Percentiles rank a stretch among this genome's conserved stretches.
phyloP scores from a whole-genome alignment of 129 eudicot genomes.

The Mikania micrantha region DNA sequence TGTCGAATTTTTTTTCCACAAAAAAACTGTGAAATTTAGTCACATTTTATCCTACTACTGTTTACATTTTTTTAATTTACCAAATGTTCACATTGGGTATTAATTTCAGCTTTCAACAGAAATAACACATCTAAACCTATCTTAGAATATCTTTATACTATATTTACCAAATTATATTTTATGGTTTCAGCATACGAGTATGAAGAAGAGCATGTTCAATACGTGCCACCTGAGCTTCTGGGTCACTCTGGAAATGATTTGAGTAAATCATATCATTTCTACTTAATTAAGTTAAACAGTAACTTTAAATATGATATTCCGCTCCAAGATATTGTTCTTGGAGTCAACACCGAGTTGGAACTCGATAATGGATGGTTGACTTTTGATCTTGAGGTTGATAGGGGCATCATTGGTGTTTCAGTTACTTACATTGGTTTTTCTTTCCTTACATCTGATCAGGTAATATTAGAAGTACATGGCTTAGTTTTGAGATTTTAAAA shows the following conservation, averaged over 20 bases:
- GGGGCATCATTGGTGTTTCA: slow-evolving; percentile 34
- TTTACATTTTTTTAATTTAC: background rate
- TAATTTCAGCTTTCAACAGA: background rate
- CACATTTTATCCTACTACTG: background rate
- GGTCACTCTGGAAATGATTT: slow-evolving; percentile 20
- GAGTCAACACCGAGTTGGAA: slow-evolving; percentile 34
- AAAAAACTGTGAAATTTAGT: background rate
- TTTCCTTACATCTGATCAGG: slow-evolving; percentile 42
- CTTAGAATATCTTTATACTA: background rate
- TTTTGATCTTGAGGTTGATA: slow-evolving; percentile 47
- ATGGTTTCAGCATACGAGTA: slow-evolving; percentile 33
- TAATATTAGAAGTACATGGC: slow-evolving; percentile 1
- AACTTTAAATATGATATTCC: slow-evolving; percentile 31
- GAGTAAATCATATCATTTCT: slow-evolving; percentile 37
- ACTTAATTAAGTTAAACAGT: slow-evolving; percentile 36
- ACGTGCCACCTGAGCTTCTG: slow-evolving; percentile 54
- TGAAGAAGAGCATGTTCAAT: slow-evolving; percentile 37
- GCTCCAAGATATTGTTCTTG: slow-evolving; percentile 44
- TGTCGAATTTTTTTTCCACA: background rate
- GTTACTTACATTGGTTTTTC: slow-evolving; percentile 28
- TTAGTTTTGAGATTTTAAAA: background rate
- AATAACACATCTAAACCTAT: background rate
- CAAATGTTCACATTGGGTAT: background rate
- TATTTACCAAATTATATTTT: background rate
- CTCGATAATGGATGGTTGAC: slow-evolving; percentile 23